A percentile compares a stretch with the other conserved stretches of the same genome.
phyloP scores from a whole-genome alignment of 768 basidiomycete genomes.

The Phylloporus sp. region DNA sequence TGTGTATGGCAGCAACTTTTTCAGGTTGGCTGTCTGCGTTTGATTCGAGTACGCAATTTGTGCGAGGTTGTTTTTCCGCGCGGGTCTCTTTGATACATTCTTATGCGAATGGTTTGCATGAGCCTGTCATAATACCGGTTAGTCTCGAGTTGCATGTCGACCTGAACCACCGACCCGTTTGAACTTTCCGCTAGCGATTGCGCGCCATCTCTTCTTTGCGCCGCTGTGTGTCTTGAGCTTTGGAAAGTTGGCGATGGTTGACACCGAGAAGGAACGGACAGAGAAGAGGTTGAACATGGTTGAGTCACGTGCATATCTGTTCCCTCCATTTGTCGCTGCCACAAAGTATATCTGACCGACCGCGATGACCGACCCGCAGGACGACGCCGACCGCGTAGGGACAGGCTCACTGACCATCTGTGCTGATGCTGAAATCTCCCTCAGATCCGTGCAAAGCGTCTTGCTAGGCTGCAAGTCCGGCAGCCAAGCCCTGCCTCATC shows the following conservation, averaged over 20 bases:
- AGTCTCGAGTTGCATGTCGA: neutral
- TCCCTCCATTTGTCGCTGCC: neutral
- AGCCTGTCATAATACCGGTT: constrained; percentile 38
- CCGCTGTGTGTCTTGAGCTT: constrained; percentile 81
- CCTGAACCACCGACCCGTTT: constrained; percentile 57
- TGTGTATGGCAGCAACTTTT: constrained; percentile 72
- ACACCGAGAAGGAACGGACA: constrained; percentile 56
- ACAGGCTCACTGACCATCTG: neutral
- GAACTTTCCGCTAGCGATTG: constrained; percentile 63
- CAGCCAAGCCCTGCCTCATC: constrained; percentile 37
- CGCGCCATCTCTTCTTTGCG: constrained; percentile 77
- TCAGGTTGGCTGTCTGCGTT: constrained; percentile 63
- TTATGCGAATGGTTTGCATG: constrained; percentile 71
- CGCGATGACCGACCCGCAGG: constrained; percentile 49
- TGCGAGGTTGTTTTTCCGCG: constrained; percentile 60
- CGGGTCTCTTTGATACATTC: constrained; percentile 64
- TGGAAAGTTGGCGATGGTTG: constrained; percentile 53
- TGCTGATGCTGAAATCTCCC: neutral
- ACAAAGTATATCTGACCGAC: constrained; percentile 9
- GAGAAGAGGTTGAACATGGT: constrained; percentile 22
- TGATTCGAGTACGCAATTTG: constrained; percentile 63
- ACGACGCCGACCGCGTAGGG: constrained; percentile 78
- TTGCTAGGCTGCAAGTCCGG: constrained; percentile 72
- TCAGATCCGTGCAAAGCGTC: constrained; percentile 88
- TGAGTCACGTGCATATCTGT: constrained; percentile 15